Base-by-base conservation (phyloP, 768 basidiomycete species). In the Psilocybe azurescens region DNA sequence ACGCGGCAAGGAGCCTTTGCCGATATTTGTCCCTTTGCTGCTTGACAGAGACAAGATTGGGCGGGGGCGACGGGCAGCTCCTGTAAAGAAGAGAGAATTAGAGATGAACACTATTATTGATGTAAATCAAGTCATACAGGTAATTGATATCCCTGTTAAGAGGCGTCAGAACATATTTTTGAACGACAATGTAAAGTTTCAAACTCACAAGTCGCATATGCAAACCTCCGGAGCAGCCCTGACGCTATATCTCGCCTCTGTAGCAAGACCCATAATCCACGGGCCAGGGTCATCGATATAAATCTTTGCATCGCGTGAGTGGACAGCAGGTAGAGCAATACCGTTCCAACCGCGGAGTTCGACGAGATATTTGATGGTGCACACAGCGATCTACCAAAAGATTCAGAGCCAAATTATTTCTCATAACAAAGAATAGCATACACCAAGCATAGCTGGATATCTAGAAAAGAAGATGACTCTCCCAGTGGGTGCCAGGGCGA, bases 211-310 rank as follows among this genome's bases (percentile, higher is more conserved):
- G 74, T 97, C 94, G 67, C 92, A 88, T 46, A 97, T 81, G 70
- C 92, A 94, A 33, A 96, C 89, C 71, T 98, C 97, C 0, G 91
- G 79, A 1, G 88, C 79, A 8, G 89, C 84, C 29, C 90, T 81
- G 18, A 94, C 79, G 65, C 91, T 85, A 72, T 94, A 91, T 61
- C 93, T 83, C 7, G 91, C 89, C 71, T 96, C 91, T 1, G 92
- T 93, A 10, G 93, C 87, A 41, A 97, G 81, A 38, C 93, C 96
- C 74, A 98, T 86, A 68, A 99, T 95, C 89, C 94, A 99, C 62
- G 97, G 97, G 36, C 96, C 96, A 47, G 96, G 94, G 73, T 99
- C 95, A 66, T 98, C 95, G 64, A 96, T 90, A 66, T 94, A 93
- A 56, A 99, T 93, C 72, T 91, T 93, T 29, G 94, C 89, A 65